These are phyloP conservation scores for Chlorella sp. DNA, from an alignment of 139 green algal genomes.

Conservation along the genomic window DNA sequence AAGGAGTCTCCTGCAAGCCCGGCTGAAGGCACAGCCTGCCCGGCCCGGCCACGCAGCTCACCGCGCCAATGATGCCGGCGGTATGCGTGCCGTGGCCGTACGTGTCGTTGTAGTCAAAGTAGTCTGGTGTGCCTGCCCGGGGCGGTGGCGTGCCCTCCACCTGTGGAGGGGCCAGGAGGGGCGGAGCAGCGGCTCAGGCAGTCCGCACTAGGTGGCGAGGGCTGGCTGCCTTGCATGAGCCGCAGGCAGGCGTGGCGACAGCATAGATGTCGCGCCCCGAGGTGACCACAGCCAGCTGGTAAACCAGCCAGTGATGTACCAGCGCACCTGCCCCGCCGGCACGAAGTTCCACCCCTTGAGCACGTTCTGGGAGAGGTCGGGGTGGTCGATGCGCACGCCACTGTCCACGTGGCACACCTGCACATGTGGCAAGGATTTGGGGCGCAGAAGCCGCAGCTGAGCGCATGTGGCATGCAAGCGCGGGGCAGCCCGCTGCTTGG, in stretches of 20 bases:
- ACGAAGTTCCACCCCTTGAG: constrained; percentile 37
- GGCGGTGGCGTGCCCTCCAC: constrained; percentile 11
- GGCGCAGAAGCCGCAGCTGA: neutral
- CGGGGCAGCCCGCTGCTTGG: too few species aligned
- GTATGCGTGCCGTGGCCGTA: constrained; percentile 55
- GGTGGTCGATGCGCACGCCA: constrained; percentile 28
- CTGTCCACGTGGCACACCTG: constrained; percentile 38
- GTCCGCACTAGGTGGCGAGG: too few species aligned
- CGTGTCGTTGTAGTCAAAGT: constrained; percentile 38
- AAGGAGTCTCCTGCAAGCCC: neutral
- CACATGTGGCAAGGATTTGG: neutral
- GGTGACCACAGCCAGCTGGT: too few species aligned
- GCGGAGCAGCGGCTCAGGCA: too few species aligned
- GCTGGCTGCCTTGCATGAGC: neutral
- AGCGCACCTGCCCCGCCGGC: neutral
- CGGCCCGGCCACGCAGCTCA: constrained; percentile 35
- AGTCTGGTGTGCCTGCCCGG: constrained; percentile 1
- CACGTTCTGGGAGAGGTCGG: constrained; percentile 15
- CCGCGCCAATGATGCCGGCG: constrained; percentile 58
- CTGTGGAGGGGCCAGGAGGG: neutral
- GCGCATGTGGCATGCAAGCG: too few species aligned
- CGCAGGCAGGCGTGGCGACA: neutral
- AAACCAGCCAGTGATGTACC: too few species aligned
- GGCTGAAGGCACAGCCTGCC: too few species aligned
- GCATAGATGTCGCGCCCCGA: too few species aligned